Base-by-base conservation (phyloP, 768 basidiomycete genomes). In the Clathrus columnatus region DNA sequence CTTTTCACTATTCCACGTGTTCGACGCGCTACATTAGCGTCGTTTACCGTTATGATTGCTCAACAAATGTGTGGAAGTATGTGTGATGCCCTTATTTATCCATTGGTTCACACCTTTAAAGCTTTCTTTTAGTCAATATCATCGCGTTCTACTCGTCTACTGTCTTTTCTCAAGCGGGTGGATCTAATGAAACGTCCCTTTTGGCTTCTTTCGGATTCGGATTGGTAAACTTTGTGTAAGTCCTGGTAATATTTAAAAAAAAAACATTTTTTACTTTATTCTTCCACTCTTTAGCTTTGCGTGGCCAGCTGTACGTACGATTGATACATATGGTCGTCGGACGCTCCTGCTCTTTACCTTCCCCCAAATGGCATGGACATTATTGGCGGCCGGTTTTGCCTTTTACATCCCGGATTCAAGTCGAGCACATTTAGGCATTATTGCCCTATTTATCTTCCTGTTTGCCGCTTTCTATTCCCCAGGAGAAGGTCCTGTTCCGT, bases 281-380 rank as follows among this genome's bases (percentile, higher is more conserved):
- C 16, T 64, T 57, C 44, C 59, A 64, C 11, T 55, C 63, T 65
- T 69, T 7, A 60, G 63, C 44, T 72, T 67, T 64, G 61, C 64
- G 27, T 53, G 45, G 21, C 54, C 58, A 16, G 51, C 36, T 30
- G 27, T 51, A 21, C 63, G 64, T 49, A 65, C 65, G 5, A 83
- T 88, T 27, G 83, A 85, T 67, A 84, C 84, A 0, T 88, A 81
- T 61, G 89, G 89, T 10, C 78, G 89, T 36, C 81, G 89, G n/a
- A 83, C 81, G 51, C 74, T 91, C 2, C 72, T 91, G 14, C 68
- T 91, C 14, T 80, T 81, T 61, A 88, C 87, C 0, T 91, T 91
- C 75, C 88, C 89, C 0, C 79, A 80, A 57, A 91, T 91, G 89
- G 81, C 84, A 0, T 77, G 80, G 71, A 83, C 82, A 26, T 71